Evolutionary conservation across 2,329 filamentous ascomycete species (phyloP).

Genomic region (Sodiomyces alkalinus): DNA sequence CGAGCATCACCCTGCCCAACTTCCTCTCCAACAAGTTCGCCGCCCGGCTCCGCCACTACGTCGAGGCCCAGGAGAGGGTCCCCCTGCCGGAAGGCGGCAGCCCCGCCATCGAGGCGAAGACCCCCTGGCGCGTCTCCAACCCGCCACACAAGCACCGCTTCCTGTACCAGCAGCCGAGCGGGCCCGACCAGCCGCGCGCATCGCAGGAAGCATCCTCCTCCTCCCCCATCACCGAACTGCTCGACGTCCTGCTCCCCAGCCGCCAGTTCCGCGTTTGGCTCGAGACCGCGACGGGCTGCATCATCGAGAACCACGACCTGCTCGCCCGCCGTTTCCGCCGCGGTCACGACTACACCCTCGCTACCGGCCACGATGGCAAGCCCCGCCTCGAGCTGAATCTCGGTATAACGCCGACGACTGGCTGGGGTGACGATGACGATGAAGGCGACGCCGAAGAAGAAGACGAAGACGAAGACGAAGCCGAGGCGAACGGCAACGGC

Average conservation of each 20-base stretch:
- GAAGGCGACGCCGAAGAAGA: conserved; percentile 32
- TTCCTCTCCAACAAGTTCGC: conserved; percentile 72
- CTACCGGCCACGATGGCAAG: conserved; percentile 65
- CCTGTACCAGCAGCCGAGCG: conserved; percentile 55
- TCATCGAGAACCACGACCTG: conserved; percentile 58
- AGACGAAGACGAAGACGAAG: conserved; percentile 26
- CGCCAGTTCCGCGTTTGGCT: conserved; percentile 83
- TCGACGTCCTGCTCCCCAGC: conserved; percentile 73
- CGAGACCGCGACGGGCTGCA: conserved; percentile 62
- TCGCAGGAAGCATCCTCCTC: conserved; percentile 33
- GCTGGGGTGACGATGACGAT: conserved; percentile 64
- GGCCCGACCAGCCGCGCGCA: conserved; percentile 18
- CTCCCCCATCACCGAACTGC: conserved; percentile 57
- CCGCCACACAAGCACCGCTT: conserved; percentile 95
- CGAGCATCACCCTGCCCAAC: conserved; percentile 65
- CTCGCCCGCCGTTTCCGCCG: conserved; percentile 77
- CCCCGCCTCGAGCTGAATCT: conserved; percentile 78
- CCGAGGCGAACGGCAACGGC: conserved; percentile 17
- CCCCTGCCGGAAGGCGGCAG: conserved; percentile 27
- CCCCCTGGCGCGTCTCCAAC: conserved; percentile 58
- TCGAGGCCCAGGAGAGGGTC: conserved; percentile 48
- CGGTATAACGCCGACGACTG: conserved; percentile 67
- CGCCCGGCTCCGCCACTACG: conserved; percentile 51
- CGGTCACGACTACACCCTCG: conserved; percentile 83
- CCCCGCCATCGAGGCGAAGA: conserved; percentile 40